Evolutionary conservation across 352 stramenopile genomes (phyloP).

Genomic region (Phytopythium delawarense): DNA sequence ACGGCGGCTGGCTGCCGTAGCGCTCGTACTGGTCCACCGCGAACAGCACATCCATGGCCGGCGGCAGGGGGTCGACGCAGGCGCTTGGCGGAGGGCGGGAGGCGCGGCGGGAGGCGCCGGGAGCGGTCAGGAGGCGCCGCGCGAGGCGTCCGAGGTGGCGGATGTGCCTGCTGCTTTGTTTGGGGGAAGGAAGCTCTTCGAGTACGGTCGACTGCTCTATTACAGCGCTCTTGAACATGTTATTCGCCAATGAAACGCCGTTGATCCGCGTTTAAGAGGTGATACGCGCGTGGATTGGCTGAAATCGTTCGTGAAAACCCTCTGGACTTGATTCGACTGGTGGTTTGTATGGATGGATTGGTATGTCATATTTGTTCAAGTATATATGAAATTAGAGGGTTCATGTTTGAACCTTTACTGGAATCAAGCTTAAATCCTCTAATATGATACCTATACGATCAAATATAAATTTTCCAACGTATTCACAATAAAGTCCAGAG

Average conservation of each 20-base stretch:
- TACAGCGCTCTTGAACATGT: background rate
- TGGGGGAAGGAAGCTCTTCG: background rate
- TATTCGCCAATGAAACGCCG: background rate
- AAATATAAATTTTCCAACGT: too few species aligned
- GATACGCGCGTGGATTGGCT: background rate
- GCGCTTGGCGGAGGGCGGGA: too few species aligned
- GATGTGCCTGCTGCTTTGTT: background rate
- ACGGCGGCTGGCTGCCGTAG: constrained; percentile 47
- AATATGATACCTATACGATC: too few species aligned
- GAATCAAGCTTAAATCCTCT: too few species aligned
- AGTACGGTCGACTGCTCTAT: background rate
- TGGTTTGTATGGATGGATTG: too few species aligned
- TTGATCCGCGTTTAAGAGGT: background rate
- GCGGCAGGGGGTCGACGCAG: too few species aligned
- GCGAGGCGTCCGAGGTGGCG: background rate
- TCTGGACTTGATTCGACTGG: background rate
- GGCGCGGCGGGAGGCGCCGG: too few species aligned
- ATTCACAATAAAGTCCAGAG: too few species aligned
- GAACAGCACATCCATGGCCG: constrained; percentile 69
- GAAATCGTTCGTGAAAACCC: background rate
- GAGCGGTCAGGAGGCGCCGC: background rate
- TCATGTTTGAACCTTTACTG: too few species aligned
- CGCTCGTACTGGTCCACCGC: constrained; percentile 53
- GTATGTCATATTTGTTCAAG: too few species aligned
- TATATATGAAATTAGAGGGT: too few species aligned